Evolutionary conservation across 257 asterid species (phyloP).

Genomic region (Solanum sparsipilum): DNA sequence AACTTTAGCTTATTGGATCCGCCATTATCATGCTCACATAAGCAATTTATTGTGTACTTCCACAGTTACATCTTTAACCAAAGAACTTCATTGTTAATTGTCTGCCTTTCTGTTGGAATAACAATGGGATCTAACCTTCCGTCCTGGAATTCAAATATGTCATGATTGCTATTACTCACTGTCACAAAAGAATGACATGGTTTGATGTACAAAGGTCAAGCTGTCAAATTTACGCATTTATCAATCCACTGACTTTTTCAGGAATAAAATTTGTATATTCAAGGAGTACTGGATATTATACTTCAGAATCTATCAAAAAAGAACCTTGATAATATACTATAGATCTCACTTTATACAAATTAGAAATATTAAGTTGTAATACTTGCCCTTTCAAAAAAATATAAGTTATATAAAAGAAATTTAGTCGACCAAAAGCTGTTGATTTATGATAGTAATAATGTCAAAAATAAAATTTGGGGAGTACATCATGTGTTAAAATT

Average conservation of each 20-base stretch:
- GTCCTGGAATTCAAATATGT: not conserved
- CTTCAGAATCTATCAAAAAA: not conserved
- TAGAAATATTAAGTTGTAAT: not conserved
- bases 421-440: not conserved
- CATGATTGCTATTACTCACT: not conserved
- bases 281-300: not conserved
- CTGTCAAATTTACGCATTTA: not conserved
- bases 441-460: not conserved
- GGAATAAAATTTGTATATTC: not conserved
- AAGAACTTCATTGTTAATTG: not conserved
- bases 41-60: not conserved
- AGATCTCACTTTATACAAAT: not conserved
- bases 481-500: not conserved
- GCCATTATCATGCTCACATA: not conserved
- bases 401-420: not conserved
- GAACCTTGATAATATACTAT: not conserved
- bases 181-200: not conserved
- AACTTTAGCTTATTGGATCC: not conserved
- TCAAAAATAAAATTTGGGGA: not conserved
- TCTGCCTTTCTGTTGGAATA: not conserved
- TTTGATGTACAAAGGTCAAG: not conserved
- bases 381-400: not conserved
- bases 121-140: not conserved
- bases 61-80: not conserved
- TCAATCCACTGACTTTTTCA: not conserved